phyloP scores from a whole-genome alignment of 2,329 filamentous ascomycete genomes.

The Pezicula rhizophila region DNA sequence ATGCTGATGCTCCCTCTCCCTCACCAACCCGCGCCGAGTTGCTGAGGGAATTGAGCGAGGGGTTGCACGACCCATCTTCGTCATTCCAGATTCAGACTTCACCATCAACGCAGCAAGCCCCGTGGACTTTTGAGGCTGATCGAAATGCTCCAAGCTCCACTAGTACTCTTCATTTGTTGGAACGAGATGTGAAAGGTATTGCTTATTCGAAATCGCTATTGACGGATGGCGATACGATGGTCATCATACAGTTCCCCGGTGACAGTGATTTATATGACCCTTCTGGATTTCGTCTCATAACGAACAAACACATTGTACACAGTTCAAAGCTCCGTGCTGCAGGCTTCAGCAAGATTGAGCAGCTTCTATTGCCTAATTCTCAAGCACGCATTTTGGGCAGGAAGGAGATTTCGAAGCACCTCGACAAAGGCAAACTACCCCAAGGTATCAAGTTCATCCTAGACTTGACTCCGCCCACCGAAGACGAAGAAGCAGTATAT shows the following conservation, averaged over 20 bases:
- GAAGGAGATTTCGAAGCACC: neutral
- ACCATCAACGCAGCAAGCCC: too few relatives aligned
- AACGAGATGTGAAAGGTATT: conserved; percentile 12
- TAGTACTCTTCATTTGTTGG: neutral
- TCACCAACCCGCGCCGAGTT: too few relatives aligned
- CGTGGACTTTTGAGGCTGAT: too few relatives aligned
- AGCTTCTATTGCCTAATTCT: conserved; percentile 36
- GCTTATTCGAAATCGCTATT: conserved; percentile 14
- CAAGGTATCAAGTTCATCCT: conserved; percentile 50
- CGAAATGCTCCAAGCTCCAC: too few relatives aligned
- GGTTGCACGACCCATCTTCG: too few relatives aligned
- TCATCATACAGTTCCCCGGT: conserved; percentile 33
- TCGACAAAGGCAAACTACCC: conserved; percentile 28
- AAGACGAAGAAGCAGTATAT: conserved; percentile 58
- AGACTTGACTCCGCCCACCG: conserved; percentile 55
- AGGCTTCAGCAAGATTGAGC: conserved; percentile 40
- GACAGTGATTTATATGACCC: conserved; percentile 22
- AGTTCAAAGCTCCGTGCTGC: conserved; percentile 41
- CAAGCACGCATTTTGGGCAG: conserved; percentile 31
- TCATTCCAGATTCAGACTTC: too few relatives aligned
- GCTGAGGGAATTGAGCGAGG: too few relatives aligned
- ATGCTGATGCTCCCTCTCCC: too few relatives aligned
- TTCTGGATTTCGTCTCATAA: conserved; percentile 13
- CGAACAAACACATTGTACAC: conserved; percentile 35
- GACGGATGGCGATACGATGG: conserved; percentile 35